Percentiles rank a stretch among this genome's conserved stretches.
These are phyloP conservation scores for Phellopilus nigrolimitatus DNA, from an alignment of 1,284 basidiomycete genomes.

Conservation along the genomic window DNA sequence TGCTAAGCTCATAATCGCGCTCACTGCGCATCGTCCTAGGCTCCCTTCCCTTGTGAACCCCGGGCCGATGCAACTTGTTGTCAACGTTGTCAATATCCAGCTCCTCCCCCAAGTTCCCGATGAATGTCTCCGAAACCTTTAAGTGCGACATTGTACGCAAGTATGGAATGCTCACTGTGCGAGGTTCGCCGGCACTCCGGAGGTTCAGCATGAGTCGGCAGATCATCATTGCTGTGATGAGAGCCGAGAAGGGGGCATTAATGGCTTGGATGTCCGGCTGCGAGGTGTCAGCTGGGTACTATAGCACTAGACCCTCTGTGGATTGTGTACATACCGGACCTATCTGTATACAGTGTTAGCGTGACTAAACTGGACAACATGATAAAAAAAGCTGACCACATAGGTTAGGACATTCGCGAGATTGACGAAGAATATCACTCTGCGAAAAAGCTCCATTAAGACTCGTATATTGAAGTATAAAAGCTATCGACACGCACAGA, in stretches of 20 bases:
- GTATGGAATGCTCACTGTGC: not conserved
- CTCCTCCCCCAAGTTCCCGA: constrained; percentile 10
- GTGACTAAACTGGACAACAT: not conserved
- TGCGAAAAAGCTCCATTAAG: not conserved
- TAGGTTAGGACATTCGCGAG: constrained; percentile 9
- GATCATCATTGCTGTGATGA: constrained; percentile 11
- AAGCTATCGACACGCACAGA: not conserved
- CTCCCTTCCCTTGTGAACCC: not conserved
- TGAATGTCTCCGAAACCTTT: not conserved
- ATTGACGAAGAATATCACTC: constrained; percentile 9
- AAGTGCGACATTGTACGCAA: not conserved
- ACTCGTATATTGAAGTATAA: not conserved
- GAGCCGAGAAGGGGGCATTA: constrained; percentile 8
- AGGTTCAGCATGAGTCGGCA: constrained; percentile 12
- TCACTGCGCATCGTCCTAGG: not conserved
- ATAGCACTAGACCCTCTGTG: too few species aligned
- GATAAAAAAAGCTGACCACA: not conserved
- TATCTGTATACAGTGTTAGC: not conserved
- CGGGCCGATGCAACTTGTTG: not conserved
- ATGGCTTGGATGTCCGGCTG: constrained; percentile 13
- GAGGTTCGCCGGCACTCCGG: not conserved
- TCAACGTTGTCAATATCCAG: constrained; percentile 5
- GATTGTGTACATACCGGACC: not conserved
- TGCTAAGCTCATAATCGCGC: constrained; percentile 2
- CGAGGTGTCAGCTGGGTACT: not conserved